Evolutionary conservation across 169 alveolate species (phyloP), one percentile per base, ranked within the genome.

Genomic region (Cryptosporidium bovis): DNA sequence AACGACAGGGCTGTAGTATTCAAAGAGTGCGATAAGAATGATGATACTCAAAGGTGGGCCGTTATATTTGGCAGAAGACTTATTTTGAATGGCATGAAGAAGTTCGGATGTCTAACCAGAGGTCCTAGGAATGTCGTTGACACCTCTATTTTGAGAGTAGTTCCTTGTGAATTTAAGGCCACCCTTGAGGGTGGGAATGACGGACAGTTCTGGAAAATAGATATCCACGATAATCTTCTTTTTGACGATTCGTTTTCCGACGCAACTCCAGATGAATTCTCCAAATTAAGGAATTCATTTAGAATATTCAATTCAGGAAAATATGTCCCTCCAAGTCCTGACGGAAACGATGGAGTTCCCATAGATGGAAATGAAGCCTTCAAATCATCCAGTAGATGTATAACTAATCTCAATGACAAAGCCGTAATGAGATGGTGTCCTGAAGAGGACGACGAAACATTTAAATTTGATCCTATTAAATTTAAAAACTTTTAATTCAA

Each of bases 371-470:
- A 56, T 2, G 34, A 46, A 4, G 87, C 87, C 13, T 77, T 77
- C 24, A 31, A 62, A 12, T 15, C 71, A 4, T 60, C 87, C 33
- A 77, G 40, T n/a, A 56, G 87, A 24, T 77, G 87, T 16, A 46
- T 77, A 15, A 77, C 77, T 6, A 77, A 77, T 31, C 60, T 77
- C 40, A 58, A 77, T 60, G 51, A 77, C 16, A 77, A 77, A n/a
- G 87, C 87, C 15, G 87, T 77, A 10, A 77, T 77, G 87, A 77
- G 18, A 18, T 56, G 87, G 50, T 77, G 87, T 62, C 87, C 87
- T 2, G 50, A 18, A 0, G 64, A 46, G 1, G 77, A 62, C 56
- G 65, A 77, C 13, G 69, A 56, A 8, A 56, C 40, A 15, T 77
- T 55, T 40, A 60, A 24, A 7, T 62, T 77, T 18, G 87, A 77